These are phyloP conservation scores for Boechera retrofracta DNA, from an alignment of 345 rosid genomes.

Conservation along the genomic window DNA sequence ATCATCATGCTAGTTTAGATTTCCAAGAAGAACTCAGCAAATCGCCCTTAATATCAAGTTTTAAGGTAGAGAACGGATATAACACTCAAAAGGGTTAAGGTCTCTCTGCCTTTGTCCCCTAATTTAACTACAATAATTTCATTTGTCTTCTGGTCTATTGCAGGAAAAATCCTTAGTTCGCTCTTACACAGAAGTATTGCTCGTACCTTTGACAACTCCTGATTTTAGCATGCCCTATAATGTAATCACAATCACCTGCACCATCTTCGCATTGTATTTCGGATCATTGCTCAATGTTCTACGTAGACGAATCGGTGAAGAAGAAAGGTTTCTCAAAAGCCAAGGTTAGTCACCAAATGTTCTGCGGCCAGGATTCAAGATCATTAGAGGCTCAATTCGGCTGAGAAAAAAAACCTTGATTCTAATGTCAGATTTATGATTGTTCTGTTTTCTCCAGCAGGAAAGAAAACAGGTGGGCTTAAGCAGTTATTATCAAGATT, in stretches of 20 bases:
- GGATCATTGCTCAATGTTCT: constrained; percentile 92
- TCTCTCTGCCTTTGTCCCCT: neutral
- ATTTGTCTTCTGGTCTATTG: constrained; percentile 40
- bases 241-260: constrained; percentile 94
- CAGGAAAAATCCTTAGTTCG: constrained; percentile 71
- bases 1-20: constrained; percentile 55
- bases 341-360: constrained; percentile 56
- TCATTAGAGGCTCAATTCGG: neutral
- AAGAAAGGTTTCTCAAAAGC: constrained; percentile 73
- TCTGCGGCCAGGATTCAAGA: neutral
- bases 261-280: constrained; percentile 82
- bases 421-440: constrained; percentile 6
- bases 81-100: neutral
- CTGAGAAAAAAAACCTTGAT: neutral
- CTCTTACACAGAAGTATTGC: constrained; percentile 89
- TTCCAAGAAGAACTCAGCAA: constrained; percentile 49
- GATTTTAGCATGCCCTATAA: constrained; percentile 99
- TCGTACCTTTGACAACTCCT: constrained; percentile 92
- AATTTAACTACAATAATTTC: neutral
- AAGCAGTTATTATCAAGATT: constrained; percentile 54
- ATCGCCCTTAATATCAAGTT: constrained; percentile 62
- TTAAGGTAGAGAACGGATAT: constrained; percentile 55
- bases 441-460: constrained; percentile 54
- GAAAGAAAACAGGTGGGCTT: constrained; percentile 49
- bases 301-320: constrained; percentile 71